These are phyloP conservation scores for Cymbopogon flexuosus DNA, from an alignment of 202 grass and related monocot species.

Conservation along the genomic window DNA sequence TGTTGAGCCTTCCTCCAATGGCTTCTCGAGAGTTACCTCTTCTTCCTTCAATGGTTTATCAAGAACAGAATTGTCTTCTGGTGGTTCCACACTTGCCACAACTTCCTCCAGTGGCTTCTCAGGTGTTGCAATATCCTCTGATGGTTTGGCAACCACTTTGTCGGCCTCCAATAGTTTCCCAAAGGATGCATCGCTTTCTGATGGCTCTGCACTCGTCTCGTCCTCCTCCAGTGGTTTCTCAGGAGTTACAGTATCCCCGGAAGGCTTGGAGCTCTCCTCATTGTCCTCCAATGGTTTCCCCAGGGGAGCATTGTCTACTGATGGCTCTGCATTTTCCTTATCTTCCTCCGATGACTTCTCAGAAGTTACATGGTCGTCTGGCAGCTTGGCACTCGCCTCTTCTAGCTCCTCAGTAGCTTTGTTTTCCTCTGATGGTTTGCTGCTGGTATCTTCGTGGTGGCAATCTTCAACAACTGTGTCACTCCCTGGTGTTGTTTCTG, in stretches of 20 bases:
- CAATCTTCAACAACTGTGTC: neutral
- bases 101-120: neutral
- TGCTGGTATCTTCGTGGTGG: neutral
- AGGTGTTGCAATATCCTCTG: neutral
- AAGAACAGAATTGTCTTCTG: neutral
- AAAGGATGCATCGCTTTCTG: neutral
- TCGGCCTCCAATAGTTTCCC: neutral
- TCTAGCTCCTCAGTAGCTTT: constrained; percentile 3
- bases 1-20: neutral
- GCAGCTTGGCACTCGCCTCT: neutral
- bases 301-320: neutral
- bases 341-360: constrained; percentile 10
- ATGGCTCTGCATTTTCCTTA: neutral
- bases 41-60: neutral
- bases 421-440: neutral
- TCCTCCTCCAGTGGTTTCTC: neutral
- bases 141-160: neutral
- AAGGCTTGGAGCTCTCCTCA: neutral
- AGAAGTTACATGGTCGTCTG: neutral
- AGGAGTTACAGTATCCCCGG: neutral
- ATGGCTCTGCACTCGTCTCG: neutral
- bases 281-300: constrained; percentile 1
- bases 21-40: constrained; percentile 14
- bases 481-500: constrained; percentile 32
- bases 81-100: neutral